A percentile compares a stretch with the other conserved stretches of the same genome.
Evolutionary conservation across 495 filamentous ascomycete genomes (phyloP).

Genomic region (Lasiosphaeris hirsuta): DNA sequence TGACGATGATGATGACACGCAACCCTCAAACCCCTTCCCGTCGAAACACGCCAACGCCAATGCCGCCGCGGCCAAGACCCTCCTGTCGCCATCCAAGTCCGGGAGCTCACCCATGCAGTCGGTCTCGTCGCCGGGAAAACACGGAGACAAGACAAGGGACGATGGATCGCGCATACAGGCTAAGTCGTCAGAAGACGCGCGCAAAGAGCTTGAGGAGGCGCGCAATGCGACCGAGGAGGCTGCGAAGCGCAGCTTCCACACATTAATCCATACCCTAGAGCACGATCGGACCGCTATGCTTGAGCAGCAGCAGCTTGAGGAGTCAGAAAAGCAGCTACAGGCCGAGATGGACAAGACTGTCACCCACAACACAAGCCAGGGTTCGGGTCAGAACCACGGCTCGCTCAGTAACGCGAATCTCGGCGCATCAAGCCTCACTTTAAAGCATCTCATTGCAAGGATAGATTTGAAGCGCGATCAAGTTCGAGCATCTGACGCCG

Average conservation of each 20-base stretch:
- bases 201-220: slow-evolving; percentile 89
- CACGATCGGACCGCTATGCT: slow-evolving; percentile 94
- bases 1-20: slow-evolving; percentile 51
- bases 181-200: slow-evolving; percentile 75
- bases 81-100: slow-evolving; percentile 55
- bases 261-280: slow-evolving; percentile 89
- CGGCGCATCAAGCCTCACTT: slow-evolving; percentile 90
- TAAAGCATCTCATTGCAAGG: slow-evolving; percentile 92
- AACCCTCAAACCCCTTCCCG: slow-evolving; percentile 53
- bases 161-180: slow-evolving; percentile 46
- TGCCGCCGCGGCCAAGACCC: slow-evolving; percentile 41
- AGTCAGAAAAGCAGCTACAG: slow-evolving; percentile 92
- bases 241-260: slow-evolving; percentile 83
- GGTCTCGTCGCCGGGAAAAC: slow-evolving; percentile 49
- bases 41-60: slow-evolving; percentile 53
- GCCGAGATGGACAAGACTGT: slow-evolving; percentile 78
- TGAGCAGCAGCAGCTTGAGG: slow-evolving; percentile 94
- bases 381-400: slow-evolving; percentile 61
- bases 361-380: slow-evolving; percentile 44
- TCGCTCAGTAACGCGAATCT: slow-evolving; percentile 90
- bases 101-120: slow-evolving; percentile 55
- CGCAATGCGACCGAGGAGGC: slow-evolving; percentile 91
- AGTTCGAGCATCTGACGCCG: slow-evolving; percentile 86
- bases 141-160: slow-evolving; percentile 46
- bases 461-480: slow-evolving; percentile 88